These are phyloP conservation scores for Teunomyces pallodes DNA, from an alignment of 805 yeast genomes.

Conservation along the genomic window DNA sequence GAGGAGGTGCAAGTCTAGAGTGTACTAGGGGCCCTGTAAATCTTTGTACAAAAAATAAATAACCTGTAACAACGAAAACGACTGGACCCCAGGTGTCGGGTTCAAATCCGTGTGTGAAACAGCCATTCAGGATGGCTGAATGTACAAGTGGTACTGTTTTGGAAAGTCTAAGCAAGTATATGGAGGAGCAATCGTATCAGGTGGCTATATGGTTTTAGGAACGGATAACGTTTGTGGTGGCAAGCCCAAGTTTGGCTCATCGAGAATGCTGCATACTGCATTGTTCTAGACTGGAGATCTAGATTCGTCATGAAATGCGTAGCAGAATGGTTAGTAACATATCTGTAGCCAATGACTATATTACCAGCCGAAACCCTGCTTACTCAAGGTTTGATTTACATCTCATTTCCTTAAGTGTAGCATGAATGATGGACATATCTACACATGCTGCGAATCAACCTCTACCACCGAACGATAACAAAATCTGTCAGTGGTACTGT, in stretches of 20 bases:
- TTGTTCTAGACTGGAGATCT: slow-evolving; percentile 3
- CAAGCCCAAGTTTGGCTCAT: neutral
- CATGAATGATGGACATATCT: neutral
- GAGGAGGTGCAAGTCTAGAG: neutral
- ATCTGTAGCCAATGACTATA: neutral
- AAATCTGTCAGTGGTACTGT: slow-evolving; percentile 43
- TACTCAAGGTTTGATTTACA: neutral
- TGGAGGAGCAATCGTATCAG: no score
- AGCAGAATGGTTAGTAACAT: neutral
- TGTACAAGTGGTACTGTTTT: neutral
- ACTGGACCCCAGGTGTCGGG: neutral
- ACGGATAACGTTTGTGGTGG: neutral
- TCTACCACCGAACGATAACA: slow-evolving; percentile 14
- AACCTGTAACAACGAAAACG: neutral
- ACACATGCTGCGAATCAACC: neutral
- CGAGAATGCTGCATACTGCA: neutral
- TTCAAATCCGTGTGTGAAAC: neutral
- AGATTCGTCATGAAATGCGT: slow-evolving; percentile 1
- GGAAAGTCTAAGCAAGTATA: neutral
- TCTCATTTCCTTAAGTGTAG: neutral
- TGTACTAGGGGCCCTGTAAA: neutral
- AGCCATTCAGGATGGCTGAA: neutral
- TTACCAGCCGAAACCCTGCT: slow-evolving; percentile 1
- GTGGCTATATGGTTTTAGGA: no score
- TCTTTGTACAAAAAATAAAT: neutral